A percentile compares a stretch with the other conserved stretches of the same genome.
phyloP scores from a whole-genome alignment of 2,329 filamentous ascomycete genomes.

The Hypocrella siamensis region DNA sequence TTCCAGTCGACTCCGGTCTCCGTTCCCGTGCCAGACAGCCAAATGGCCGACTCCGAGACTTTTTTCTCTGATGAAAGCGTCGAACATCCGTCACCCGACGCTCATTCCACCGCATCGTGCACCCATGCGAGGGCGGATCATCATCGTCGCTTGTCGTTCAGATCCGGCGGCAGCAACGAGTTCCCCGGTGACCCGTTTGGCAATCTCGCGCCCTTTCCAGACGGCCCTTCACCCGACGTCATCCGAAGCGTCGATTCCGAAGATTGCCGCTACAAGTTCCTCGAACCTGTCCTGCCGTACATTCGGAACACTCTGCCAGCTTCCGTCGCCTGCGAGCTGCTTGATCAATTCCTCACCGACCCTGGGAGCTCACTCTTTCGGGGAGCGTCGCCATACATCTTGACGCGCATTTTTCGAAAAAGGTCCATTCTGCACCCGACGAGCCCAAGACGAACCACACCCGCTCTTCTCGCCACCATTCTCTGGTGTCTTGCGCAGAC shows the following conservation, averaged over 20 bases:
- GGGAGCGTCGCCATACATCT: constrained; percentile 29
- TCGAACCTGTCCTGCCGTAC: constrained; percentile 22
- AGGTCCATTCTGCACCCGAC: constrained; percentile 24
- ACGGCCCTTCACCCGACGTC: constrained; percentile 8
- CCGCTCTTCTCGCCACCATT: constrained; percentile 29
- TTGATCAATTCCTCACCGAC: constrained; percentile 31
- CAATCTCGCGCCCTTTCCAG: constrained; percentile 5
- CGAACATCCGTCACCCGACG: constrained; percentile 13
- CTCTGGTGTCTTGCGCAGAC: constrained; percentile 32
- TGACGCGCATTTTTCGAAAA: constrained; percentile 28
- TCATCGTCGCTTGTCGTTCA: constrained; percentile 7
- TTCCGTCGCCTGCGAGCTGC: constrained; percentile 26
- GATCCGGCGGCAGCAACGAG: constrained; percentile 7
- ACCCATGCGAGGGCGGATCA: constrained; percentile 1
- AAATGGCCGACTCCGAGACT: constrained; percentile 8
- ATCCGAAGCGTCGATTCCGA: constrained; percentile 12
- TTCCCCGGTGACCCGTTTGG: constrained; percentile 7
- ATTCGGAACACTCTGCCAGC: constrained; percentile 22
- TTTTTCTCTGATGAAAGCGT: constrained; percentile 13
- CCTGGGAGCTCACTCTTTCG: constrained; percentile 26
- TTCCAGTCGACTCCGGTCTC: constrained; percentile 2
- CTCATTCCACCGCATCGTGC: constrained; percentile 2
- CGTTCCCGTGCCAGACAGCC: constrained; percentile 2
- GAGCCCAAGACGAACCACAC: constrained; percentile 23
- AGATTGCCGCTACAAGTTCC: constrained; percentile 23